Base-by-base conservation (phyloP, 2,329 filamentous ascomycete genomes). In the Shiraia sp. region DNA sequence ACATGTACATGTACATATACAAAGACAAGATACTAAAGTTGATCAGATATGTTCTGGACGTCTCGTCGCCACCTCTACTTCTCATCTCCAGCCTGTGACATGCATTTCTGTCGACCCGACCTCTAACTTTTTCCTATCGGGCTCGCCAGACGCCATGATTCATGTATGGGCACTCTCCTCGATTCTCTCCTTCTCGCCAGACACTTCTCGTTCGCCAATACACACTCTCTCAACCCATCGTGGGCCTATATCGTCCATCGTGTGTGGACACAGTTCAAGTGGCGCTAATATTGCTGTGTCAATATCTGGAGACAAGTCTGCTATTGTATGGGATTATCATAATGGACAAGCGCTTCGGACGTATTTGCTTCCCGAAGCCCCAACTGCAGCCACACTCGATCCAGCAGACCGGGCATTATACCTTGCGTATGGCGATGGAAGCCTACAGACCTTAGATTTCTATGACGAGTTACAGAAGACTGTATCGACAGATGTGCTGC, bases 311-410 rank as follows among this genome's bases (percentile, higher is more conserved):
- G 93, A 97, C 72, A 91, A 88, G 70, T 93, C 89, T 6, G 89
- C 89, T 56, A 85, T 96, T 59, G 78, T 95, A 46, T 99, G 93
- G 93, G 91, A 97, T 71, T 95, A 95, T 65, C 82, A 85, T 48
- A 88, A 83, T 1, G 89, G 89, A 27, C 80, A 82, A 46, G 76
- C 86, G 9, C 74, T 97, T 42, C 83, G 91, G 30, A 97, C 90
- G 3, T 83, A 95, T 51, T 78, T 97, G 28, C 82, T 97, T 42
- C 82, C 88, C 2, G 77, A 79, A n/a, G 75, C 79, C 13, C 89
- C 91, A 12, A 75, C 86, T 22, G 90, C 86, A 56, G 67, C 92
- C 24, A 75, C 81, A 7, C 75, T 97, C 4, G 93, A 97, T 67
- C 87, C 91, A 1, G 89, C 85, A 46, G 86, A 92, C 51, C 81